Base-by-base conservation (phyloP, 371 early-diverging fungal species). In the Fennellomyces sp. region DNA sequence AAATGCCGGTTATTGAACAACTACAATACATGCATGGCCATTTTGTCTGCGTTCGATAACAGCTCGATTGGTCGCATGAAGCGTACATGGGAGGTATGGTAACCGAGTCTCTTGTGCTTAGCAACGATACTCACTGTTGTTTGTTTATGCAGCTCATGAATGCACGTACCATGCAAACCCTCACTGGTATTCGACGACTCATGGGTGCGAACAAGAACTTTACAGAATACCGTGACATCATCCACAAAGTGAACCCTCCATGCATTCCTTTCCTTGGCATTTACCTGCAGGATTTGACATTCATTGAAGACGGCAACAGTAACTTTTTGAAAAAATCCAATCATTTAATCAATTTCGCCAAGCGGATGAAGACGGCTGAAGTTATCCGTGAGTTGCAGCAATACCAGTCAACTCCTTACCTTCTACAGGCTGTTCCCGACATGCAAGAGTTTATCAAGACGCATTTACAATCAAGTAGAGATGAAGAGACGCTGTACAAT, bases 181-280 rank as follows among this genome's bases (percentile, higher is more conserved):
- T 80, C 0, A 54, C 67, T 7, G 66, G 67, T 10, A 75, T 90
- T 19, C 82, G 87, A 58, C 79, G 76, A 53, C 70, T 91, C 25
- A 94, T 95, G 91, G 85, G 88, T 45, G 82, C 91, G 3, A 85
- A 88, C 65, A 85, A 85, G 63, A 96, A 95, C 77, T 96, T 91
- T 72, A 73, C 80, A 27, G 85, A 82, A 41, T 97, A 97, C 72
- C 91, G 97, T 59, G 92, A 90, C 35, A 76, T 89, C 27, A 80
- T 97, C 42, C 93, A 92, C 61, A 85, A 88, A 5, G 87, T 90
- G 50, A 91, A 92, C 64, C 96, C 96, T 25, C 97, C 97, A 0
- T 94, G 95, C 64, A 90, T 97, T 12, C 98, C 98, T 0, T 96
- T 94, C 73, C 81, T 97, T 31, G 95, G 92, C 28, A 83, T 89